Evolutionary conservation across 202 grass and related monocot species (phyloP), one percentile per base, ranked within the genome.

Genomic region (Dendrocalamus latiflorus): DNA sequence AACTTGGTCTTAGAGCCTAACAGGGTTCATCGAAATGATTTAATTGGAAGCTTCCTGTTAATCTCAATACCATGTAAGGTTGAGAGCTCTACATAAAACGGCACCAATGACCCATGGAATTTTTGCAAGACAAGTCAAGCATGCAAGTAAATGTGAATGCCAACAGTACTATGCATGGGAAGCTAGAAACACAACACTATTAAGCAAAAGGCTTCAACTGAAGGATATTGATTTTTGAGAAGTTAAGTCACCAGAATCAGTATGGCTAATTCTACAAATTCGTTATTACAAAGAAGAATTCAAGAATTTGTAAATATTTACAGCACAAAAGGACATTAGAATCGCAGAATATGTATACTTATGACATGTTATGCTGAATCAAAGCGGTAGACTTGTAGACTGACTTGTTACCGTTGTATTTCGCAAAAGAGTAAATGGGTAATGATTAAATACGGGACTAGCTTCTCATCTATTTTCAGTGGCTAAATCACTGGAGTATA

Each of bases 351-450:
- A 60, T 36, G 24, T 24, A 60, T 68, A 68, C 44, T 4, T 16
- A 77, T 42, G 17, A 9, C 67, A 22, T 41, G 51, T 54, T 67
- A 86, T 45, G n/a, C n/a, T n/a, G n/a, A n/a, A n/a, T 74, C 13
- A 89, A 74, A 84, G 69, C 47, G 54, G 68, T 43, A 73, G 33
- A 26, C 3, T 50, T n/a, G n/a, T n/a, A n/a, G n/a, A n/a, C n/a
- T n/a, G 9, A 41, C 6, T 54, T 70, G 63, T 71, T n/a, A n/a
- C n/a, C n/a, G n/a, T n/a, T n/a, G n/a, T n/a, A n/a, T n/a, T n/a
- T n/a, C n/a, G n/a, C n/a, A n/a, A n/a, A n/a, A n/a, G n/a, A n/a
- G n/a, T n/a, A n/a, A 43, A n/a, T n/a, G n/a, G n/a, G n/a, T n/a
- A n/a, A n/a, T 14, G 8, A 24, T 62, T 74, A 18, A 72, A 53